Evolutionary conservation across 2,329 filamentous ascomycete species (phyloP), one percentile per base, ranked within the genome.

Genomic region (Endoconidiophora polonica): DNA sequence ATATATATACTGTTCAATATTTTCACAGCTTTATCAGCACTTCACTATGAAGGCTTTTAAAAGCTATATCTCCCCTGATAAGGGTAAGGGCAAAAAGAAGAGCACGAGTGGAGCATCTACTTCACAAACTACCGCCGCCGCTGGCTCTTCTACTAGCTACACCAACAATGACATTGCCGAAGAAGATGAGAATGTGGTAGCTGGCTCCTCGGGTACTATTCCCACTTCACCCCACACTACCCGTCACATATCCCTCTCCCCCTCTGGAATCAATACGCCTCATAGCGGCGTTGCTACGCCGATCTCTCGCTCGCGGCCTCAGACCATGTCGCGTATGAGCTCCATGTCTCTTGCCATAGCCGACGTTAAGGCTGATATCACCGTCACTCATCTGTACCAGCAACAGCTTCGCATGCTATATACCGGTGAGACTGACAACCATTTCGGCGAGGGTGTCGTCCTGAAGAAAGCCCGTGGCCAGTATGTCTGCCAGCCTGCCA

Each of bases 391-490:
- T 41, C 44, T 55, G 22, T 55, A 55, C 51, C 53, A 55, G 42
- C 49, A 53, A 40, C 53, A 55, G 42, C 48, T 50, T 36, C 47
- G 46, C 6, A 53, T 50, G 42, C 47, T 55, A 44, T 55, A 53
- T 39, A 47, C 52, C 1, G 43, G 50, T 20, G 50, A 50, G 5
- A 43, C 16, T 29, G 50, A 52, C 22, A 44, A 38, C 37, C 49
- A 49, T 9, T 44, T 26, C 26, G 51, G 44, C 12, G 50, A 55
- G 20, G 66, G 66, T 38, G 63, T 68, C 29, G 59, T 68, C 10
- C 54, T 68, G 46, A 59, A 64, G 39, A 60, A 61, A 44, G 60
- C 63, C n/a, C 59, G 64, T 39, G 66, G 66, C 46, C 59, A 60
- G 26, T 70, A 69, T 53, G 60, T 66, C 10, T 74, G 66, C 56